Evolutionary conservation across 2,329 filamentous ascomycete genomes (phyloP), one percentile per base, ranked within the genome.

Genomic region (Verticillium albo-atrum): DNA sequence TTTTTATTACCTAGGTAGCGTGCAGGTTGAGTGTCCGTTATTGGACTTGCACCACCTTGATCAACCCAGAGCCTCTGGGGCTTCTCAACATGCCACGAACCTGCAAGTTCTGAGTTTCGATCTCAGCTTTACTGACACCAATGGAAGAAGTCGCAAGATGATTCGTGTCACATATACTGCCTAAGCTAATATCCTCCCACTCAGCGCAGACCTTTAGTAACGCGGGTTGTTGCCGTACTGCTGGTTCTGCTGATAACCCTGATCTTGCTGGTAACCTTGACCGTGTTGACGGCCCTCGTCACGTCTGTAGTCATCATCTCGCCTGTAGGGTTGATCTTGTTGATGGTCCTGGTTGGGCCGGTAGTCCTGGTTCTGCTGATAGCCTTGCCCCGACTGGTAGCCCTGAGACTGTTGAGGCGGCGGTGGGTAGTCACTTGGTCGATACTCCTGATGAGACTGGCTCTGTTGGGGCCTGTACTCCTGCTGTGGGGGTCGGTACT

Each of bases 171-270:
- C n/a, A n/a, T n/a, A n/a, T n/a, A n/a, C n/a, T n/a, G n/a, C n/a
- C n/a, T n/a, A n/a, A n/a, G n/a, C n/a, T n/a, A n/a, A n/a, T n/a
- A n/a, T n/a, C n/a, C 53, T n/a, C 17, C 17, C 28, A 6, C 25
- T 10, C 14, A 54, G 26, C 12, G 12, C 10, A 14, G 14, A 28
- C 15, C 26, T 32, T 67, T 25, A 69, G 58, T 69, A 70, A 5
- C 57, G 57, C 3, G 66, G 68, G 55, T 74, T 62, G 60, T 72
- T 59, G 58, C 69, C 60, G 63, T 70, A 68, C 56, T 62, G 63
- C 52, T 65, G 68, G 66, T 28, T 35, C 42, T 64, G 63, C 55
- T 65, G 62, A 27, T 67, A 63, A 35, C 42, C 58, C 42, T 63
- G 63, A 6, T 67, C 63, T 3, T 67, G 63, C 2, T 68, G 64